Evolutionary conservation across 371 early-diverging fungal genomes (phyloP).

Genomic region (Mucor lusitanicus): DNA sequence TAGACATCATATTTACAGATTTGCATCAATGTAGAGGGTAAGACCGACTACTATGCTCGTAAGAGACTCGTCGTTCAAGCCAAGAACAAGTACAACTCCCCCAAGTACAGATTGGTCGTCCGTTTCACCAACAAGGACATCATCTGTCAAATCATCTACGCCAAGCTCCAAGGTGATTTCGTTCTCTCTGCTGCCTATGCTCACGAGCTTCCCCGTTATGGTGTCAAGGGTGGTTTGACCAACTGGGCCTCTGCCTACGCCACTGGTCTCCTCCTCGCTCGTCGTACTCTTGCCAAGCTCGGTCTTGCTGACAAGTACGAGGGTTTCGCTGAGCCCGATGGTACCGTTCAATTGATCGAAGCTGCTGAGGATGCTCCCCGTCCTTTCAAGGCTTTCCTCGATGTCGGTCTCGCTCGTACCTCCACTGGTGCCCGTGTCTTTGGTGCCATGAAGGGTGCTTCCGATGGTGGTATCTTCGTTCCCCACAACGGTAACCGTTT

Average conservation of each 20-base stretch:
- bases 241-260: conserved; percentile 99
- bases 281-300: conserved; percentile 96
- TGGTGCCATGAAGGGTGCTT: conserved; percentile 99
- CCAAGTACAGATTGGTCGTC: conserved; percentile 99
- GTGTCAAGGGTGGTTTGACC: conserved; percentile 99
- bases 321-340: conserved; percentile 95
- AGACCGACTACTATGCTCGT: conserved; percentile 99
- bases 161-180: conserved; percentile 98
- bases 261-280: conserved; percentile 98
- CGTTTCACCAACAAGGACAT: conserved; percentile 99
- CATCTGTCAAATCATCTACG: conserved; percentile 98
- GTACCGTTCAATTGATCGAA: conserved; percentile 90
- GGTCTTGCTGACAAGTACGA: conserved; percentile 95
- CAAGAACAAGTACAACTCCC: conserved; percentile 99
- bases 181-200: conserved; percentile 98
- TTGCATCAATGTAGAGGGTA: conserved; percentile 84
- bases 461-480: conserved; percentile 99
- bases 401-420: conserved; percentile 98
- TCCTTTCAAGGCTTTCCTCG: conserved; percentile 99
- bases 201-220: conserved; percentile 98
- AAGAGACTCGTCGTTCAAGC: conserved; percentile 98
- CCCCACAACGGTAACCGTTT: conserved; percentile 99
- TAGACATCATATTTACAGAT: neutral
- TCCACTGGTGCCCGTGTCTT: conserved; percentile 99
- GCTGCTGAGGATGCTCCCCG: conserved; percentile 93